These are phyloP conservation scores for Echites panduratus DNA, from an alignment of 257 asterid genomes.

Conservation along the genomic window DNA sequence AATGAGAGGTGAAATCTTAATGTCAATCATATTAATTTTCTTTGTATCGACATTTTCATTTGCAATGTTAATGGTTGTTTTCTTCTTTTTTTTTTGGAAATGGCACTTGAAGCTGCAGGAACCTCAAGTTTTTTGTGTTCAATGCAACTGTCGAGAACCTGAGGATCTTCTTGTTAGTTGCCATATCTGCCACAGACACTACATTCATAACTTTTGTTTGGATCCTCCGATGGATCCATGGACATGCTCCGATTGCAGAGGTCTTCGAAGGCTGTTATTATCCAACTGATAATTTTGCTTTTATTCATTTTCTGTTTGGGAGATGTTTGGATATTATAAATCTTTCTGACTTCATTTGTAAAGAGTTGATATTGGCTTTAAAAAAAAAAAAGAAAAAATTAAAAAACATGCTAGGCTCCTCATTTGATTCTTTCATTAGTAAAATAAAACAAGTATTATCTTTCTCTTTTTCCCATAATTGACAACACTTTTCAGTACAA, in stretches of 20 bases:
- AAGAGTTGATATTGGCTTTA: too few relatives aligned
- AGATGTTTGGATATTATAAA: too few relatives aligned
- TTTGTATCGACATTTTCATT: slow-evolving; percentile 4
- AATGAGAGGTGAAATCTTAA: too few relatives aligned
- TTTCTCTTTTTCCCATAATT: too few relatives aligned
- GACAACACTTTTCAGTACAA: too few relatives aligned
- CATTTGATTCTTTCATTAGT: too few relatives aligned
- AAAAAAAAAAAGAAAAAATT: too few relatives aligned
- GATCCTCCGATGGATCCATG: slow-evolving; percentile 89
- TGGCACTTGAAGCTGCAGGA: slow-evolving; percentile 32
- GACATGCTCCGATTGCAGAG: slow-evolving; percentile 66
- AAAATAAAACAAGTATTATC: too few relatives aligned
- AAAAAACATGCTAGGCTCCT: too few relatives aligned
- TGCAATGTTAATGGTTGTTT: background rate
- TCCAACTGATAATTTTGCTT: slow-evolving; percentile 10
- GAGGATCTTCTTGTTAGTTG: slow-evolving; percentile 74
- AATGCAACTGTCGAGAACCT: slow-evolving; percentile 59
- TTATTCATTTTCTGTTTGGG: too few relatives aligned
- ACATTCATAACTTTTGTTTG: slow-evolving; percentile 69
- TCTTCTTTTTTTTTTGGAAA: slow-evolving; percentile 9
- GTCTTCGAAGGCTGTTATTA: slow-evolving; percentile 47
- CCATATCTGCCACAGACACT: slow-evolving; percentile 43
- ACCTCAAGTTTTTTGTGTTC: slow-evolving; percentile 40
- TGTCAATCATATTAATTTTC: background rate
- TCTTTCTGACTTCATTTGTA: too few relatives aligned